Percentiles rank a stretch among this genome's conserved stretches.
These are phyloP conservation scores for Zoysia japonica DNA, from an alignment of 176 grass and related monocot genomes.

Conservation along the genomic window DNA sequence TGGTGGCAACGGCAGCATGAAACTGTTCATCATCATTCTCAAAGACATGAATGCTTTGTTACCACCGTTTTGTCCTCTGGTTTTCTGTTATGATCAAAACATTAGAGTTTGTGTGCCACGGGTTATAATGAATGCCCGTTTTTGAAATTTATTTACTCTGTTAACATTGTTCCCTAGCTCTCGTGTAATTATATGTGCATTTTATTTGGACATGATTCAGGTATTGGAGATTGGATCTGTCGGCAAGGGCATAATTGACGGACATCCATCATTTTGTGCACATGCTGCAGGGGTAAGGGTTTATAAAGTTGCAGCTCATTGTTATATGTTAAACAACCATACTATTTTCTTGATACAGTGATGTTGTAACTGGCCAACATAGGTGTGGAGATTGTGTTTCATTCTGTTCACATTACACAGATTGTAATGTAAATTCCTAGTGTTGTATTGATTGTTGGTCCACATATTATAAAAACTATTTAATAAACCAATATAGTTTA, in stretches of 20 bases:
- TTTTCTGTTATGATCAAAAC: not conserved
- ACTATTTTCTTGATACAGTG: slow-evolving; percentile 12
- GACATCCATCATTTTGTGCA: slow-evolving; percentile 65
- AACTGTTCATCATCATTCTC: slow-evolving; percentile 10
- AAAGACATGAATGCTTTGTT: slow-evolving; percentile 8
- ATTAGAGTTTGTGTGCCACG: slow-evolving; percentile 16
- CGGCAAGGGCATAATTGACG: slow-evolving; percentile 70
- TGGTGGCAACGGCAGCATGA: slow-evolving; percentile 9
- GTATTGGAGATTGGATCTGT: slow-evolving; percentile 90
- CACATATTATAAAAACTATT: not conserved
- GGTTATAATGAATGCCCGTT: slow-evolving; percentile 15
- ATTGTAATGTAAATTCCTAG: not conserved
- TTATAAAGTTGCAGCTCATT: not conserved
- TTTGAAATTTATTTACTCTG: slow-evolving; percentile 24
- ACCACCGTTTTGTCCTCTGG: not conserved
- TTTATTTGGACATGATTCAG: slow-evolving; percentile 41
- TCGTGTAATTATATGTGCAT: slow-evolving; percentile 13
- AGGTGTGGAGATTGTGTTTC: slow-evolving; percentile 5
- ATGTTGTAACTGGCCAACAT: slow-evolving; percentile 2
- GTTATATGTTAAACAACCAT: not conserved
- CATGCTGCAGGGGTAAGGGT: slow-evolving; percentile 77
- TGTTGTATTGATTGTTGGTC: not conserved
- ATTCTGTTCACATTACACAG: not conserved
- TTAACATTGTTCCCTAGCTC: slow-evolving; percentile 3
- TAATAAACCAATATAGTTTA: not conserved